Percentiles rank a stretch among this genome's conserved stretches.
These are phyloP conservation scores for Termitomyces titanicus DNA, from an alignment of 768 basidiomycete species.

Conservation along the genomic window DNA sequence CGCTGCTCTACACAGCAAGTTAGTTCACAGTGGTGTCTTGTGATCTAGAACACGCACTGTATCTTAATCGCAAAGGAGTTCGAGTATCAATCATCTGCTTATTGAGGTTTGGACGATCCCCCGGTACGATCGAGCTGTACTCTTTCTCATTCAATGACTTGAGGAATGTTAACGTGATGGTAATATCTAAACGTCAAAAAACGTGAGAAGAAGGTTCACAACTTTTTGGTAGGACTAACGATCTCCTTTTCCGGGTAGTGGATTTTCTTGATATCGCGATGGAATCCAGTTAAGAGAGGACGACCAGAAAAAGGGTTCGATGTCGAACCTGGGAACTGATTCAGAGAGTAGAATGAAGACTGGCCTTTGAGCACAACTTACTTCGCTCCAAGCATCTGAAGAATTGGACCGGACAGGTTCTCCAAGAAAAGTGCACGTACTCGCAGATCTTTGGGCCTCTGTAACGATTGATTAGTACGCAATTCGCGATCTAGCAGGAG, in stretches of 20 bases:
- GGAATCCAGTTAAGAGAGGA: constrained; percentile 67
- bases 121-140: not conserved
- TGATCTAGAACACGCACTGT: constrained; percentile 18
- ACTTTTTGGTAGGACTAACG: constrained; percentile 32
- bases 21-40: not conserved
- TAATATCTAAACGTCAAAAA: constrained; percentile 41
- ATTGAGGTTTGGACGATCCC: constrained; percentile 10
- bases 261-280: constrained; percentile 54
- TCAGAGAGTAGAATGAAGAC: too few relatives aligned
- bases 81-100: constrained; percentile 34
- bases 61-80: constrained; percentile 33
- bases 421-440: constrained; percentile 51
- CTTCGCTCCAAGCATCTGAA: constrained; percentile 61
- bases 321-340: constrained; percentile 36
- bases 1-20: constrained; percentile 18
- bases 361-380: constrained; percentile 20
- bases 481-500: not conserved
- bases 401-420: constrained; percentile 44
- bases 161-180: constrained; percentile 51
- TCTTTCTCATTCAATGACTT: constrained; percentile 27
- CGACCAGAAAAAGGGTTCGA: constrained; percentile 67
- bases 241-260: constrained; percentile 37
- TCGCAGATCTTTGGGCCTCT: constrained; percentile 34
- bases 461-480: not conserved
- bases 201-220: not conserved